Conservation (phyloP, 345 rosid genomes). For the Salix caprea region DNA sequence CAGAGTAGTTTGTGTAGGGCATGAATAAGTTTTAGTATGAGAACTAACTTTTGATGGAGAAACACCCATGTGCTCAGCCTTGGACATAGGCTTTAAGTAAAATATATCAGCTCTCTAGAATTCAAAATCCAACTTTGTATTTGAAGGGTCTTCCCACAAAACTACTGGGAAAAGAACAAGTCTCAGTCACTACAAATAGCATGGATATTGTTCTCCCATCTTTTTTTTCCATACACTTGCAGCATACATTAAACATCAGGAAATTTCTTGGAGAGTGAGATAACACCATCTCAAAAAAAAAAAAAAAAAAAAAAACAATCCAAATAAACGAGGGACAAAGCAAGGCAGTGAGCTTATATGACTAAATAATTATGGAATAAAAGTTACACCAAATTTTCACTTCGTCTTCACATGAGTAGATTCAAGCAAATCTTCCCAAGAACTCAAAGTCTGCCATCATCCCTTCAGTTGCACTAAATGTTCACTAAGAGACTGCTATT, state of each 20-base stretch:
- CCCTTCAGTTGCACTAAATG: background rate
- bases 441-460: background rate
- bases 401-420: background rate
- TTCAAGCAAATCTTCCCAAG: background rate
- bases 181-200: background rate
- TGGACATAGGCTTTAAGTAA: conserved; percentile 2
- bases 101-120: conserved; percentile 2
- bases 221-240: background rate
- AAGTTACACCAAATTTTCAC: background rate
- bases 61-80: conserved; percentile 14
- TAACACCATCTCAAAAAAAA: background rate
- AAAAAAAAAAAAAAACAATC: background rate
- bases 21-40: conserved; percentile 5
- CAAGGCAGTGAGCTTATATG: background rate
- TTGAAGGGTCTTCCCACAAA: background rate
- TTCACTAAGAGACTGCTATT: background rate
- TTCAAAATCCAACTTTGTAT: background rate
- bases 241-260: background rate
- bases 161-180: background rate
- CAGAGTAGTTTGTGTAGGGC: background rate
- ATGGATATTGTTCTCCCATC: background rate
- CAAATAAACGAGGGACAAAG: background rate
- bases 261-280: background rate
- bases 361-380: background rate
- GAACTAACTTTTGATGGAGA: conserved; percentile 15